Base-by-base conservation (phyloP, 108 stramenopile genomes). In the Skeletonema potamos region DNA sequence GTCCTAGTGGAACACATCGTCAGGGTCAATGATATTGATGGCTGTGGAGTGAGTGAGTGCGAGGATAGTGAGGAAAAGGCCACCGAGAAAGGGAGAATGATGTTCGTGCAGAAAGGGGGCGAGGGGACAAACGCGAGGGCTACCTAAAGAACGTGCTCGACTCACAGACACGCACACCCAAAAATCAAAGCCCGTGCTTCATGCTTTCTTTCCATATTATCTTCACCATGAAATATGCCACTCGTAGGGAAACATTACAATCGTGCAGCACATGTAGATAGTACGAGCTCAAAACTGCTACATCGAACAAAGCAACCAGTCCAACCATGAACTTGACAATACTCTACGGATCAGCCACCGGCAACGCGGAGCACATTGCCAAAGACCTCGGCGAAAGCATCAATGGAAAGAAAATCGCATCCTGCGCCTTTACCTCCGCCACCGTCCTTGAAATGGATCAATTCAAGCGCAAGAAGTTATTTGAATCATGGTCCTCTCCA, bases 271-370 rank as follows among this genome's bases (percentile, higher is more conserved):
- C 15, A 41, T 3, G n/a, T 41, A 41, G 10, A 57, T 57, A 27
- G 28, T 28, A 13, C 56, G 20, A 29, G 13, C 20, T 30, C 10
- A 27, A 1, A 27, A 17, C 2, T 5, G 11, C 13, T 41, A 22
- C 8, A 66, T 32, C n/a, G 11, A 11, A 4, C 7, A 9, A 29
- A 28, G 4, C 4, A 58, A 30, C 11, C 17, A 58, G 27, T 26
- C 39, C 9, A 37, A 34, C 54, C 54, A 72, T 72, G 71, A 63
- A 72, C 15, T n/a, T 73, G 22, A 57, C 61, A 39, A 83, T 93
- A 56, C 73, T 93, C 17, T 93, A 93, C 77, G 92, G 92, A n/a
- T 88, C 87, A 13, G 92, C 92, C 28, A 93, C 92, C 12, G 92
- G 92, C 74, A 93, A 93, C 72, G 89, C 92, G 33, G 92, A 93